phyloP scores from a whole-genome alignment of 78 protist genomes.

The Mastigamoeba balamuthi region DNA sequence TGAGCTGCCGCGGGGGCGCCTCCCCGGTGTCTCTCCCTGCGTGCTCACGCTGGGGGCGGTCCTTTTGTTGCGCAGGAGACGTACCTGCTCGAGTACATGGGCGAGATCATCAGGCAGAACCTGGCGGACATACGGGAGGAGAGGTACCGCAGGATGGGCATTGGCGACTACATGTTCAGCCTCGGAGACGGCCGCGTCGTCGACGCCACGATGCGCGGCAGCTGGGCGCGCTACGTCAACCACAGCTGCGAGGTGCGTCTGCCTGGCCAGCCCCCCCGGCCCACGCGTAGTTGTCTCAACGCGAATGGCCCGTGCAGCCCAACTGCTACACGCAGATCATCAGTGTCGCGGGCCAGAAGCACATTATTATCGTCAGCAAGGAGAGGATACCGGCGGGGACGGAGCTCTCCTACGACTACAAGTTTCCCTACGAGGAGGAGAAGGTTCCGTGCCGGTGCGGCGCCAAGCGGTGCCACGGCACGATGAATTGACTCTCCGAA shows the following conservation, averaged over 20 bases:
- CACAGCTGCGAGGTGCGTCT: slow-evolving; percentile 82
- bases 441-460: slow-evolving; percentile 91
- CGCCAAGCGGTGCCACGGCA: slow-evolving; percentile 36
- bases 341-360: slow-evolving; percentile 34
- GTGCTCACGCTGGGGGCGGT: no score
- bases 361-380: slow-evolving; percentile 72
- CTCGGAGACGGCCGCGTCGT: slow-evolving; percentile 71
- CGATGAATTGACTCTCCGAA: slow-evolving; percentile 42
- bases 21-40: no score
- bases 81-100: slow-evolving; percentile 86
- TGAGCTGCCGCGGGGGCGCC: no score
- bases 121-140: slow-evolving; percentile 83
- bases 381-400: slow-evolving; percentile 74
- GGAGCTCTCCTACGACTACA: slow-evolving; percentile 90
- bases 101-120: slow-evolving; percentile 74
- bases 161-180: slow-evolving; percentile 84
- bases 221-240: slow-evolving; percentile 91
- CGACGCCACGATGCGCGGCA: slow-evolving; percentile 92
- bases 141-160: slow-evolving; percentile 61
- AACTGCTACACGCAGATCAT: slow-evolving; percentile 85
- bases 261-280: not conserved
- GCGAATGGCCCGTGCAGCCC: slow-evolving; percentile 34
- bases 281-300: not conserved
- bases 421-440: slow-evolving; percentile 88
- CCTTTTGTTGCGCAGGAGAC: no score